These are phyloP conservation scores for Citrullus mucosospermus DNA, from an alignment of 306 rosid species.

Conservation along the genomic window DNA sequence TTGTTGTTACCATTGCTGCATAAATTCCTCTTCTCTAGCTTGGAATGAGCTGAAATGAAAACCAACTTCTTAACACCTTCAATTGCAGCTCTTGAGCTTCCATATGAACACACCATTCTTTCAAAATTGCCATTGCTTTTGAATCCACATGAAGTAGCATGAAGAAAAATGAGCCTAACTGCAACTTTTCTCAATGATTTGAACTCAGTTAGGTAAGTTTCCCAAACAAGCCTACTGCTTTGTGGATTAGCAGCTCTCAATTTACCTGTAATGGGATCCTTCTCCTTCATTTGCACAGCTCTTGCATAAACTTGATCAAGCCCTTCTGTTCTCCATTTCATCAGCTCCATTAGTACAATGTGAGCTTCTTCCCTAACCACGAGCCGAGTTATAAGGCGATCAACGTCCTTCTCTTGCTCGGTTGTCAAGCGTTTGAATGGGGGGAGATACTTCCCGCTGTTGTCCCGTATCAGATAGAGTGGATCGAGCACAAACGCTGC, in stretches of 20 bases:
- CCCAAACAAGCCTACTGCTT: slow-evolving; percentile 62
- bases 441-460: slow-evolving; percentile 51
- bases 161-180: slow-evolving; percentile 54
- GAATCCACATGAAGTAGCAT: slow-evolving; percentile 50
- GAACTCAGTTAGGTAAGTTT: slow-evolving; percentile 41
- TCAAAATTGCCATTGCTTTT: slow-evolving; percentile 40
- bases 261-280: slow-evolving; percentile 41
- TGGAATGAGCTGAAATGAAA: slow-evolving; percentile 54
- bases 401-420: slow-evolving; percentile 56
- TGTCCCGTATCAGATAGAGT: slow-evolving; percentile 34
- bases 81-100: slow-evolving; percentile 29
- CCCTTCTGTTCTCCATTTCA: slow-evolving; percentile 73
- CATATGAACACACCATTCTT: slow-evolving; percentile 41
- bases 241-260: slow-evolving; percentile 48
- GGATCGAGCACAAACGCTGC: slow-evolving; percentile 59
- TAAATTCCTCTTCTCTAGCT: slow-evolving; percentile 40
- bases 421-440: slow-evolving; percentile 38
- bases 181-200: slow-evolving; percentile 54
- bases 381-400: slow-evolving; percentile 46
- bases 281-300: slow-evolving; percentile 57
- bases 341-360: slow-evolving; percentile 52
- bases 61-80: slow-evolving; percentile 44
- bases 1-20: slow-evolving; percentile 29
- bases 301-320: slow-evolving; percentile 50
- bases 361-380: slow-evolving; percentile 47